phyloP scores from a whole-genome alignment of 495 filamentous ascomycete genomes.

The Choiromyces venosus region DNA sequence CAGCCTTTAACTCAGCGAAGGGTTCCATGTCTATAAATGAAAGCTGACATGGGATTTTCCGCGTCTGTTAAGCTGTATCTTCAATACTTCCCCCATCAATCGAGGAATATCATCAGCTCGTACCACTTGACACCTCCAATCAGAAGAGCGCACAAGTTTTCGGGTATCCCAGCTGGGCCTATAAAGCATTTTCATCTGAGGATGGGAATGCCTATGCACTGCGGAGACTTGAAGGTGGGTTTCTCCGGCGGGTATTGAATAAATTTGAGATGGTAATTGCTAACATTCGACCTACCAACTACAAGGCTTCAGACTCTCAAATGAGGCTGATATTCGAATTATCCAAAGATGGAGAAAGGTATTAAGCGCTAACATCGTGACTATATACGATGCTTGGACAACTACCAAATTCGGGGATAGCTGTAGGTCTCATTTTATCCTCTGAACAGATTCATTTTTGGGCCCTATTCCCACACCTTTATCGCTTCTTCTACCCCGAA shows the following conservation, averaged over 20 bases:
- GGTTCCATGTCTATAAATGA: not conserved
- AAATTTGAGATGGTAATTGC: conserved; percentile 32
- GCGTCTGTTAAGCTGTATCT: conserved; percentile 27
- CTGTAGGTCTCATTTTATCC: conserved; percentile 46
- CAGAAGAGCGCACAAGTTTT: conserved; percentile 70
- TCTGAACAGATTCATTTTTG: conserved; percentile 10
- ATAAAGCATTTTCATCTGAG: conserved; percentile 85
- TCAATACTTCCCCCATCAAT: conserved; percentile 58
- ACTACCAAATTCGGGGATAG: conserved; percentile 88
- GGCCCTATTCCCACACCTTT: not conserved
- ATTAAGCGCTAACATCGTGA: conserved; percentile 73
- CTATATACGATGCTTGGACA: conserved; percentile 86
- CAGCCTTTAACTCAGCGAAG: conserved; percentile 32
- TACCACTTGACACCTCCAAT: conserved; percentile 77
- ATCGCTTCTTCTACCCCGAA: not conserved
- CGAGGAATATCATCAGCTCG: conserved; percentile 83
- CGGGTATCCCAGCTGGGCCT: conserved; percentile 84
- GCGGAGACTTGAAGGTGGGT: conserved; percentile 70
- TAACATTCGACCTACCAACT: conserved; percentile 20
- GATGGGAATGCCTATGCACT: conserved; percentile 81
- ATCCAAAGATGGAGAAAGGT: conserved; percentile 91
- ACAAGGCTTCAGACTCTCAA: conserved; percentile 70
- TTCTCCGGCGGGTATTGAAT: conserved; percentile 2
- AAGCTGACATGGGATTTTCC: conserved; percentile 22
- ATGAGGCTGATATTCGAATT: conserved; percentile 75